Conservation (phyloP, 2,329 filamentous ascomycete genomes). For the Epichloe bromicola region DNA sequence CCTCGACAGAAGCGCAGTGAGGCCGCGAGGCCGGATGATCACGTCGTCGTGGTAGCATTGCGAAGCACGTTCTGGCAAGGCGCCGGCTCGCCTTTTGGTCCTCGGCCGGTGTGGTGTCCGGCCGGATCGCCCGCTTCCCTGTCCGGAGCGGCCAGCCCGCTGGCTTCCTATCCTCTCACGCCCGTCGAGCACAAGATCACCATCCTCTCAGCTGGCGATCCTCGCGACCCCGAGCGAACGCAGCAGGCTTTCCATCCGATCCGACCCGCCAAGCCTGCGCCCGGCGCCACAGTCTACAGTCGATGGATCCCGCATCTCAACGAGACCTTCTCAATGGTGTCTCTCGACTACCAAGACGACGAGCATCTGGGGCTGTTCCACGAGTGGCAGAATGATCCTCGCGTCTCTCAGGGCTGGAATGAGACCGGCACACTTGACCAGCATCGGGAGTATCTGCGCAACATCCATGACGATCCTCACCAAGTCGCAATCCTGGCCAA, state of each 20-base stretch:
- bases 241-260: conserved; percentile 54
- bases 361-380: conserved; percentile 57
- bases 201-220: conserved; percentile 25
- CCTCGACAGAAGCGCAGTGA: conserved; percentile 17
- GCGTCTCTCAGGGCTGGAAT: conserved; percentile 64
- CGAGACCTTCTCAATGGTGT: conserved; percentile 61
- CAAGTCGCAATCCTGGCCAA: conserved; percentile 52
- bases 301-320: conserved; percentile 61
- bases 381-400: conserved; percentile 68
- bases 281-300: conserved; percentile 57
- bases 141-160: conserved; percentile 18
- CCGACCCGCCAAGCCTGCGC: conserved; percentile 52
- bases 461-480: conserved; percentile 54
- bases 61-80: conserved; percentile 57
- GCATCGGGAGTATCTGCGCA: conserved; percentile 31
- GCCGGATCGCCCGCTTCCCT: conserved; percentile 27
- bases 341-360: conserved; percentile 48
- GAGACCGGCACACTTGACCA: conserved; percentile 61
- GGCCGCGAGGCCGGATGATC: conserved; percentile 14
- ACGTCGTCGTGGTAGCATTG: conserved; percentile 29
- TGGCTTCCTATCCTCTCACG: conserved; percentile 34
- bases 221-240: conserved; percentile 25
- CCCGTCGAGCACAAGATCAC: conserved; percentile 34
- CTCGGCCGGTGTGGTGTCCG: conserved; percentile 48
- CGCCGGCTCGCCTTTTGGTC: conserved; percentile 52